Percentiles rank a stretch among this genome's conserved stretches.
phyloP scores from a whole-genome alignment of 2,329 filamentous ascomycete species.

The Apiospora saccharicola region DNA sequence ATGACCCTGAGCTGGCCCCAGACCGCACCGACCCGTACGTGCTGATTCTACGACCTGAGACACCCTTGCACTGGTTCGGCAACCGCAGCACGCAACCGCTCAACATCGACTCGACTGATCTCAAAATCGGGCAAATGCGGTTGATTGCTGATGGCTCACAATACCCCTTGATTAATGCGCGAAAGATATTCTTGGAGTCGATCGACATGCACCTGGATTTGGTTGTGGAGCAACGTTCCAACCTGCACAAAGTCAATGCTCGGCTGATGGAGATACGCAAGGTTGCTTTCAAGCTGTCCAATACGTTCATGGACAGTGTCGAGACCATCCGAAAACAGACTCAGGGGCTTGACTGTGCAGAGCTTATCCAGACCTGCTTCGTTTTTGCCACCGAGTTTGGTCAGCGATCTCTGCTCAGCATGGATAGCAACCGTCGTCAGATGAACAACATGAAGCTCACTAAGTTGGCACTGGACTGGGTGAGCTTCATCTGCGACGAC shows the following conservation, averaged over 20 bases:
- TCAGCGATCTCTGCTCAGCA: constrained; percentile 90
- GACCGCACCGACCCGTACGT: constrained; percentile 85
- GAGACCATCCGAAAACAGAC: constrained; percentile 91
- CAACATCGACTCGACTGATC: constrained; percentile 80
- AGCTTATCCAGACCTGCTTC: constrained; percentile 97
- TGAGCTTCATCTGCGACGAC: constrained; percentile 97
- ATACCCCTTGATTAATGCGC: constrained; percentile 78
- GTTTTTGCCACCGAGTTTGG: constrained; percentile 99
- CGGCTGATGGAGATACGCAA: constrained; percentile 94
- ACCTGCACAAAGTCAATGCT: constrained; percentile 88
- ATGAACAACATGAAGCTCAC: constrained; percentile 98
- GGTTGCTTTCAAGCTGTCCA: constrained; percentile 94
- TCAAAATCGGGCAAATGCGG: constrained; percentile 86
- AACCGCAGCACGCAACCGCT: constrained; percentile 75
- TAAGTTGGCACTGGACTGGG: constrained; percentile 93
- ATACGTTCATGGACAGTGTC: constrained; percentile 98
- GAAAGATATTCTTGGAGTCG: constrained; percentile 77
- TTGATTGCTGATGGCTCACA: constrained; percentile 90
- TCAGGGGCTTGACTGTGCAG: constrained; percentile 84
- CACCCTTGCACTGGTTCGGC: constrained; percentile 81
- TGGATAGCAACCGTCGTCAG: constrained; percentile 92
- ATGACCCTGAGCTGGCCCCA: constrained; percentile 59
- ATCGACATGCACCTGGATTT: constrained; percentile 87
- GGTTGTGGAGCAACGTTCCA: constrained; percentile 90
- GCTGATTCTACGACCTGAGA: constrained; percentile 83